Percentiles rank a stretch among this genome's conserved stretches.
Conservation (phyloP, 805 yeast species). For the Wickerhamiella brachini region DNA sequence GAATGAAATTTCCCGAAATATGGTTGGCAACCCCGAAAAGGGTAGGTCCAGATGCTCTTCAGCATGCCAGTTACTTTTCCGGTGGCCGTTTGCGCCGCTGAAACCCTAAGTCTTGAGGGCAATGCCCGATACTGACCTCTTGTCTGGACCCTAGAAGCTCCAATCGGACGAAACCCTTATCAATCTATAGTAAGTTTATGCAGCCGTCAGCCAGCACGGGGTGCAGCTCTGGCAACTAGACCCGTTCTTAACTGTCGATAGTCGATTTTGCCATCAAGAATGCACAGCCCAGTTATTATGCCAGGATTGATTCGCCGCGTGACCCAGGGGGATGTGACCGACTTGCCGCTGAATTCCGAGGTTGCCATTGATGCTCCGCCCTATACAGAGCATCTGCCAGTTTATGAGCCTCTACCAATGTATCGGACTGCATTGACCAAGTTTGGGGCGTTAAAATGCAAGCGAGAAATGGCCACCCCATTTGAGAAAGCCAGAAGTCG, state of each 20-base stretch:
- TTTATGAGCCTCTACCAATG: slow-evolving; percentile 33
- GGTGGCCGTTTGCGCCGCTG: neutral
- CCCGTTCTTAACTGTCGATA: neutral
- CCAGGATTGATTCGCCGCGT: neutral
- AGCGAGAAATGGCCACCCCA: slow-evolving; percentile 67
- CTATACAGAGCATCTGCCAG: neutral
- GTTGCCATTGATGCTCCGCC: neutral
- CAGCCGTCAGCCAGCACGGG: neutral
- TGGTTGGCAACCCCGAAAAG: no score
- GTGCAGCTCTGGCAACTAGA: neutral
- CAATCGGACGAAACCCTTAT: neutral
- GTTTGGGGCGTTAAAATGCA: slow-evolving; percentile 44
- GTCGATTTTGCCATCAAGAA: neutral
- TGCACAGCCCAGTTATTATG: neutral
- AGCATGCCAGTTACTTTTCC: neutral
- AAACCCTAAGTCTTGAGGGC: neutral
- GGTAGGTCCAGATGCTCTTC: no score
- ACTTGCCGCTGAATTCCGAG: no score
- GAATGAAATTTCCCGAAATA: neutral
- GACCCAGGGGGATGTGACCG: neutral
- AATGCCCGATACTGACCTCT: neutral
- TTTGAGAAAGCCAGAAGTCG: slow-evolving; percentile 53
- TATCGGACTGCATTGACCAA: slow-evolving; percentile 56
- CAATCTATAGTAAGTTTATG: neutral
- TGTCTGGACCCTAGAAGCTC: neutral